Base-by-base conservation (phyloP, 257 asterid genomes). In the Scutellaria minor region DNA sequence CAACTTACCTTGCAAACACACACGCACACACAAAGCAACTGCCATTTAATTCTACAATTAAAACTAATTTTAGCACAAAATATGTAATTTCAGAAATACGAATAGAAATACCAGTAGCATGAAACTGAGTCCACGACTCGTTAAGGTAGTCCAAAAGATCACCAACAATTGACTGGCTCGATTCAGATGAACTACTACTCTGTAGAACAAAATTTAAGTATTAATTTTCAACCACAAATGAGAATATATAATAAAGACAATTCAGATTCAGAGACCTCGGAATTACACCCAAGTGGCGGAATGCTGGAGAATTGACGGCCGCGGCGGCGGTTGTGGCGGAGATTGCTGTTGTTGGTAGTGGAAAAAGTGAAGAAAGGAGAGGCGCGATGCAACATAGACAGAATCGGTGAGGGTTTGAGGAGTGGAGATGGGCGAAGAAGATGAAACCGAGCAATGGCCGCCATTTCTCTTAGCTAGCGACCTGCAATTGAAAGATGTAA, bases 61-160 rank as follows among this genome's bases (percentile, higher is more conserved):
- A 61, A 62, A n/a, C 47, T 5, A 73, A 46, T 2, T 41, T 52
- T 24, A 15, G 18, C 35, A 35, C 6, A 7, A 9, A 73, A 31
- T 6, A 61, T 70, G 35, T 20, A 48, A 68, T 50, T 53, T 42
- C 51, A 24, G 11, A 46, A 70, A 6, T 57, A 71, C 47, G 6
- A 71, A 42, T 50, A 14, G 47, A 14, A 10, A 52, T 81, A 95
- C 99, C 98, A 55, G 99, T 92, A 69, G 99, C 99, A 77, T 95
- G 98, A 79, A 95, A 95, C 64, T 89, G 99, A 46, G 98, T 95
- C 98, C 99, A 95, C 2, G 97, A 95, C 81, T 95, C 97, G 52
- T 95, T 95, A 56, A 95, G 98, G 85, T 87, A 95, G 66, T 95
- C 98, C 78, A 92, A 80, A 72, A 95, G 87, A 77, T 90, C 97